Evolutionary conservation across 2,329 filamentous ascomycete genomes (phyloP), one percentile per base, ranked within the genome.

Genomic region (Fusarium globosum): DNA sequence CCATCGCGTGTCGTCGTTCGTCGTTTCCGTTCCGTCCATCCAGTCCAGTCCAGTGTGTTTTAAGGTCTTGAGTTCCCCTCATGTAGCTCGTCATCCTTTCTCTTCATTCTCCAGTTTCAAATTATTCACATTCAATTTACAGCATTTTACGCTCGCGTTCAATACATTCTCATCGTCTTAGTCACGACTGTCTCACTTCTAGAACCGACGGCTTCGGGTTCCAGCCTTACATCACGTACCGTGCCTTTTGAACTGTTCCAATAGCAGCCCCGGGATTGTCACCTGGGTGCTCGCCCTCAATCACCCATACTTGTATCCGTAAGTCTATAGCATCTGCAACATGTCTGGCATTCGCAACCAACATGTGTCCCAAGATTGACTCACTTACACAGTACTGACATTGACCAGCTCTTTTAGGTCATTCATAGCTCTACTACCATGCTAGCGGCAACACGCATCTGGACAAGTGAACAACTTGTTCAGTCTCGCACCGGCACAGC

Each of bases 381-480:
- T 53, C 28, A 30, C 3, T 42, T 46, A 16, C n/a, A 28, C 21
- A 20, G 41, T 42, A 28, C 64, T 74, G 38, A 73, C 51, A 6
- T 18, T 33, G 13, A 39, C 49, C 45, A 65, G 59, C 36, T 53
- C 15, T 21, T 36, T 16, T 13, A 65, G 60, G 67, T 21, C 23
- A 23, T 43, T 41, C 60, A 51, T 48, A 57, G 56, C 52, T 51
- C 41, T 46, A 67, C 38, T 33, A 58, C 71, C 61, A 78, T 78
- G 72, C 71, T 80, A 57, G 66, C 76, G 15, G 67, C 78, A 23
- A 75, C 77, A 39, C 78, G 77, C 41, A 65, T 75, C 36, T 77
- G 80, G 73, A 76, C 80, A 51, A 74, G 78, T 35, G 80, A 77
- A 64, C 77, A 73, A 65, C 65, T 77, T 36, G 63, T 80, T 52